A percentile compares a stretch with the other conserved stretches of the same genome.
Evolutionary conservation across 2,329 filamentous ascomycete genomes (phyloP).

Genomic region (Seiridium cupressi): DNA sequence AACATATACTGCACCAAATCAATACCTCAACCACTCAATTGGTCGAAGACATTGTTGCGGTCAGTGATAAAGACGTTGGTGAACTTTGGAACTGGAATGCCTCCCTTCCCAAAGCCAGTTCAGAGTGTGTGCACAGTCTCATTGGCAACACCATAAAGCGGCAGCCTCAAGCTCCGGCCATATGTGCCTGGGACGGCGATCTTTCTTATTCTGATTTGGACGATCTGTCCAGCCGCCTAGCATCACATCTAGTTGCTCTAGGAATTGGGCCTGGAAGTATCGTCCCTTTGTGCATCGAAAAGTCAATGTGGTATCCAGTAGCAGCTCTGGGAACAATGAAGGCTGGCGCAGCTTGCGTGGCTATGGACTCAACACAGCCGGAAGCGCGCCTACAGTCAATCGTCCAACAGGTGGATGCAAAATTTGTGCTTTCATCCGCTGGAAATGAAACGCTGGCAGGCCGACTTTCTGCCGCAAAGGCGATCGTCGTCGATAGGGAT

Average conservation of each 20-base stretch:
- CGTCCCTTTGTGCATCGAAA: constrained; percentile 31
- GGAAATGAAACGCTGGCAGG: not conserved
- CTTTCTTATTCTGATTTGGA: constrained; percentile 26
- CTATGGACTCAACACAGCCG: not conserved
- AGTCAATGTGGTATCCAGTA: not conserved
- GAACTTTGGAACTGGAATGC: not conserved
- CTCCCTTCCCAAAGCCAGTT: constrained; percentile 21
- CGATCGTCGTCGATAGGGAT: not conserved
- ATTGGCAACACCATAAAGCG: constrained; percentile 33
- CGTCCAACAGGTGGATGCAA: not conserved
- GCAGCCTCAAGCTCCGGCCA: constrained; percentile 24
- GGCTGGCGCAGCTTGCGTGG: not conserved
- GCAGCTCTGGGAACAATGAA: not conserved
- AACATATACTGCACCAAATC: not conserved
- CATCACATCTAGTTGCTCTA: constrained; percentile 23
- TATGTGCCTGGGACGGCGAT: constrained; percentile 28
- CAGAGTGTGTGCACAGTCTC: constrained; percentile 42
- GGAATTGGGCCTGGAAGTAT: constrained; percentile 34
- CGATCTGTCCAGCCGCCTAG: constrained; percentile 22
- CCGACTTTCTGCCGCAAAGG: not conserved
- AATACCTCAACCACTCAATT: not conserved
- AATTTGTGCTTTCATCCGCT: not conserved
- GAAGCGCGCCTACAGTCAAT: not conserved
- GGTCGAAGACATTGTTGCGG: not conserved
- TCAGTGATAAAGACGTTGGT: not conserved